phyloP scores from a whole-genome alignment of 768 basidiomycete genomes.

The Mycena sanguinolenta region DNA sequence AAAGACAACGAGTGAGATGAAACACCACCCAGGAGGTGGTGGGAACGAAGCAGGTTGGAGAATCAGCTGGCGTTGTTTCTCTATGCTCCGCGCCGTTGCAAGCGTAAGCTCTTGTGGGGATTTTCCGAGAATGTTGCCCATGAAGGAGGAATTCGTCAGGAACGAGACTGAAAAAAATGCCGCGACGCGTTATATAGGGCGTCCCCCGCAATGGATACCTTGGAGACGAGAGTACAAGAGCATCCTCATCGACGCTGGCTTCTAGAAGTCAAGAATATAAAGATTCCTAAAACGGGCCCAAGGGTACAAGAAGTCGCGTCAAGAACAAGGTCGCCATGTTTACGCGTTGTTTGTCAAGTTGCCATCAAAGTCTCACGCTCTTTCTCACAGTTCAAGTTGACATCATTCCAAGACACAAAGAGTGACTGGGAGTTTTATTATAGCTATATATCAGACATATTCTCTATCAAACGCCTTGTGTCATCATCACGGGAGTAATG shows the following conservation, averaged over 20 bases:
- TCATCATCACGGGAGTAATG: slow-evolving; percentile 13
- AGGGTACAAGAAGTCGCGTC: slow-evolving; percentile 24
- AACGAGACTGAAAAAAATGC: background rate
- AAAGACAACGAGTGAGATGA: background rate
- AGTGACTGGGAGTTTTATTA: too few relatives aligned
- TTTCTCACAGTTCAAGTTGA: background rate
- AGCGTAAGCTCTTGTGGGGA: slow-evolving; percentile 33
- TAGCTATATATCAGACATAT: background rate
- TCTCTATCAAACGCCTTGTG: background rate
- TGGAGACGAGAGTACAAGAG: slow-evolving; percentile 26
- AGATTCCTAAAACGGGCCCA: slow-evolving; percentile 21
- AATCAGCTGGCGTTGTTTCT: slow-evolving; percentile 30
- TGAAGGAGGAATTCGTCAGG: background rate
- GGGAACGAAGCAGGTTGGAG: slow-evolving; percentile 19
- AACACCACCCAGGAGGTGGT: slow-evolving; percentile 32
- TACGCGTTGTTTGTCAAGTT: slow-evolving; percentile 15
- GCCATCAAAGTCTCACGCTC: background rate
- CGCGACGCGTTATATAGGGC: slow-evolving; percentile 13
- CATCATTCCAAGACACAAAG: too few relatives aligned
- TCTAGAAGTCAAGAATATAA: slow-evolving; percentile 20
- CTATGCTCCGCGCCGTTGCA: slow-evolving; percentile 11
- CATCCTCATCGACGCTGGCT: background rate
- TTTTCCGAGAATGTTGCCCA: slow-evolving; percentile 32
- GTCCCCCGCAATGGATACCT: background rate
- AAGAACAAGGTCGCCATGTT: slow-evolving; percentile 23